phyloP scores from a whole-genome alignment of 371 early-diverging fungal species.

The Apophysomyces trapeziformis region DNA sequence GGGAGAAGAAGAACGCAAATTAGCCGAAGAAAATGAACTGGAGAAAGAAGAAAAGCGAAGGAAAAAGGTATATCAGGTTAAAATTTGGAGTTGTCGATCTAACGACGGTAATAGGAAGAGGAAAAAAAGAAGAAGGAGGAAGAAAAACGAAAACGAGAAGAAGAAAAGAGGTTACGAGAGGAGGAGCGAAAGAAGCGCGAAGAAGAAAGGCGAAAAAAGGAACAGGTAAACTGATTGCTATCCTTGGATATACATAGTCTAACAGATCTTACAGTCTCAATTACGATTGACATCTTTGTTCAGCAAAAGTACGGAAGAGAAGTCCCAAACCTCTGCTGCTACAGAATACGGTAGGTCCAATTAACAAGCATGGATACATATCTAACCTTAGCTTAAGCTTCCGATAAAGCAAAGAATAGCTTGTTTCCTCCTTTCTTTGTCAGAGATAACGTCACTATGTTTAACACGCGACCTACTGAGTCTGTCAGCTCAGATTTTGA shows the following conservation, averaged over 20 bases:
- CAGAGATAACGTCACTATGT: constrained; percentile 57
- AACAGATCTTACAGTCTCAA: constrained; percentile 32
- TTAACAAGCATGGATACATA: background rate
- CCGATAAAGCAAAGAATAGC: constrained; percentile 34
- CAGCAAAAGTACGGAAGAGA: constrained; percentile 35
- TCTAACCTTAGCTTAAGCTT: constrained; percentile 11
- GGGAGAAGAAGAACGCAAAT: constrained; percentile 19
- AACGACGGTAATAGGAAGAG: constrained; percentile 15
- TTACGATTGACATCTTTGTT: constrained; percentile 48
- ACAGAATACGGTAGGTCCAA: constrained; percentile 9
- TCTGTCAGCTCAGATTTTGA: constrained; percentile 30
- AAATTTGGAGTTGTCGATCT: background rate
- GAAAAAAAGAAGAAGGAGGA: constrained; percentile 40
- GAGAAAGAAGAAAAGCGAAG: constrained; percentile 28
- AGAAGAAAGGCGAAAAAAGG: constrained; percentile 47
- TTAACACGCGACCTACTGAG: constrained; percentile 36
- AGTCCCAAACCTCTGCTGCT: background rate
- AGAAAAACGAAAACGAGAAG: constrained; percentile 31
- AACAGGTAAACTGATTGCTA: constrained; percentile 30
- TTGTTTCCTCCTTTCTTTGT: constrained; percentile 74
- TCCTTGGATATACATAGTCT: background rate
- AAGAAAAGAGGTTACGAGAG: constrained; percentile 37
- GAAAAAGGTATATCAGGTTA: constrained; percentile 23
- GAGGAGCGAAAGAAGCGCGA: constrained; percentile 42
- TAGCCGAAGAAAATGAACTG: constrained; percentile 27